Base-by-base conservation (phyloP, 2,329 filamentous ascomycete species). In the Colletotrichum sp. region DNA sequence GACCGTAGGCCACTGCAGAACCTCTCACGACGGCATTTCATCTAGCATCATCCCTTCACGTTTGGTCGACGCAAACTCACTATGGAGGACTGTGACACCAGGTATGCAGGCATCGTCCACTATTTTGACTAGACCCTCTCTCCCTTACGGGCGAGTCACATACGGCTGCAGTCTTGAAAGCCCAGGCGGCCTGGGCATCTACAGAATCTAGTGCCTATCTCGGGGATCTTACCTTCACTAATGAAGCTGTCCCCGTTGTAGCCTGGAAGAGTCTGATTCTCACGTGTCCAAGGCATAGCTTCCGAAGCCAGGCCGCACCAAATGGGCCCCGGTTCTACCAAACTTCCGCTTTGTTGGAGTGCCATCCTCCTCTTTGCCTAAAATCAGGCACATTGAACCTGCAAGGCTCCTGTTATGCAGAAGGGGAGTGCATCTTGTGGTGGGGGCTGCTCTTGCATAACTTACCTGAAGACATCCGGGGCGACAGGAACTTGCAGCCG, bases 381-480 rank as follows among this genome's bases (percentile, higher is more conserved):
- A 68, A 44, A 22, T 68, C 30, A 60, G 30, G 52, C 72, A 65
- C 26, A 65, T 66, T 34, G 72, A 48, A 71, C 60, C 72, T 66
- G 67, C 34, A 32, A 16, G n/a, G 9, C 16, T 28, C 18, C 39
- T 48, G 10, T 52, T 48, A 30, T 66, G 36, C 36, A 66, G 60
- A 74, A 39, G 18, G 36, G 36, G 5, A 3, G 22, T 74, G 63
- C 68, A 65, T 71, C 34, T 71, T 65, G 66, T 52, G 44, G n/a
- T 52, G 67, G 44, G 55, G 60, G 18, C 59, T n/a, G 30, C 26
- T 73, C 22, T 39, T 73, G 65, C 57, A 52, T 44, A 24, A 70
- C 72, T 75, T 48, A 75, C 72, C 72, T 71, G 62, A n/a, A 48
- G 63, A 59, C 68, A 68, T 57, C 60, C 8, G 30, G 52, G 26